Evolutionary conservation across 2,329 filamentous ascomycete genomes (phyloP).

Genomic region (Dactylellina sp.): DNA sequence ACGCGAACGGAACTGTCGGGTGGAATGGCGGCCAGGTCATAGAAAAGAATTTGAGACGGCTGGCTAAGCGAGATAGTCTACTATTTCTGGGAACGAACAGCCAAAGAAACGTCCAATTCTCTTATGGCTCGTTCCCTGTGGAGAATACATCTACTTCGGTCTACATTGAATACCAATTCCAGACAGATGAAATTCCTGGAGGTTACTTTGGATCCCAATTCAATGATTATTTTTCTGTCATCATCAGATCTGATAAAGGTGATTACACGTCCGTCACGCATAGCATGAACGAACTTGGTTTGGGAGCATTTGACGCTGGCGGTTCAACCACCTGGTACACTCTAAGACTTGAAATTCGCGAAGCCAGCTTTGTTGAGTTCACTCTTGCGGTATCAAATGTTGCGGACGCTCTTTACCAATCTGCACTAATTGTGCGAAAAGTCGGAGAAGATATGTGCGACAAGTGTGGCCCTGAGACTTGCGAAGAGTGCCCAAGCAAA

Average conservation of each 20-base stretch:
- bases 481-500: slow-evolving; percentile 35
- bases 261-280: slow-evolving; percentile 41
- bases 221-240: slow-evolving; percentile 56
- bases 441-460: slow-evolving; percentile 51
- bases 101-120: background rate
- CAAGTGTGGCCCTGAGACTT: slow-evolving; percentile 34
- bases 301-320: slow-evolving; percentile 45
- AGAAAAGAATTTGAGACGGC: background rate
- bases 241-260: slow-evolving; percentile 48
- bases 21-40: background rate
- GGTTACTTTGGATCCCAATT: slow-evolving; percentile 46
- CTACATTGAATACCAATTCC: slow-evolving; percentile 8
- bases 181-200: slow-evolving; percentile 1
- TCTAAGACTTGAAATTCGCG: slow-evolving; percentile 33
- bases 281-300: slow-evolving; percentile 55
- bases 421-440: slow-evolving; percentile 48
- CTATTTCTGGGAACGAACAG: background rate
- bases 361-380: slow-evolving; percentile 41
- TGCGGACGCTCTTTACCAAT: slow-evolving; percentile 36
- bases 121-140: background rate
- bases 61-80: background rate
- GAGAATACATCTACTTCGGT: background rate
- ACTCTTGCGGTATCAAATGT: slow-evolving; percentile 54
- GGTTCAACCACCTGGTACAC: slow-evolving; percentile 50
- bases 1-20: background rate